These are phyloP conservation scores for Zanthoxylum bungeanum DNA, from an alignment of 345 rosid genomes.

Conservation along the genomic window DNA sequence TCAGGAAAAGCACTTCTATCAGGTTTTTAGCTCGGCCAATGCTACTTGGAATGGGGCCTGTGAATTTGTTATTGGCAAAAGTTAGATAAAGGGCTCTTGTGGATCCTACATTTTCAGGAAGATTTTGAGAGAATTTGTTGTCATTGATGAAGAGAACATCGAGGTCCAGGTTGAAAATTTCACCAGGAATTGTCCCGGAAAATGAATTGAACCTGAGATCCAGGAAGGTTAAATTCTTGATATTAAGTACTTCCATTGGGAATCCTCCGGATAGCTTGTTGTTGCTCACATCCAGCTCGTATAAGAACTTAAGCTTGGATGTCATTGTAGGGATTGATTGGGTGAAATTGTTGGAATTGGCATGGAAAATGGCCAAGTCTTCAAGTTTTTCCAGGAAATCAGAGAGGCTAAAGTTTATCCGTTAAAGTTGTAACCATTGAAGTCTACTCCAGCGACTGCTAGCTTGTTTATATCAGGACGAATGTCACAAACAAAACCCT, in stretches of 20 bases:
- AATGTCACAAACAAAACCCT: too few relatives aligned
- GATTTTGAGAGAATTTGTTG: constrained; percentile 31
- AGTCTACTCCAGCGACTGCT: too few relatives aligned
- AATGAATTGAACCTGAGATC: constrained; percentile 53
- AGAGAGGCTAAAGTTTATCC: constrained; percentile 20
- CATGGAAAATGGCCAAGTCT: constrained; percentile 51
- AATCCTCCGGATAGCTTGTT: constrained; percentile 35
- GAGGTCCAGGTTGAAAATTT: constrained; percentile 36
- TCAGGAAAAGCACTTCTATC: constrained; percentile 49
- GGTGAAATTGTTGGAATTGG: constrained; percentile 44
- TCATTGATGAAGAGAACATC: constrained; percentile 60
- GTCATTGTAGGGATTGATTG: constrained; percentile 8
- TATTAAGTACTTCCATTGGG: constrained; percentile 30
- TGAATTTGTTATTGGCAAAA: constrained; percentile 49
- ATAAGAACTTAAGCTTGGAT: constrained; percentile 22
- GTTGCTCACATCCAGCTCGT: constrained; percentile 63
- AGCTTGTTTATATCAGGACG: too few relatives aligned
- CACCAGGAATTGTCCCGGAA: constrained; percentile 30
- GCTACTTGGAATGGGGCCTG: constrained; percentile 45
- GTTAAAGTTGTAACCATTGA: constrained; percentile 30
- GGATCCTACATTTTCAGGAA: constrained; percentile 43
- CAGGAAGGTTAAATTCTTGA: constrained; percentile 33
- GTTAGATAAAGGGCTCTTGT: constrained; percentile 50
- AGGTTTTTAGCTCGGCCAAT: constrained; percentile 38
- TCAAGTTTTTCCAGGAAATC: constrained; percentile 27